A percentile compares a stretch with the other conserved stretches of the same genome.
Evolutionary conservation across 345 rosid genomes (phyloP).

Genomic region (Clausena lansium): DNA sequence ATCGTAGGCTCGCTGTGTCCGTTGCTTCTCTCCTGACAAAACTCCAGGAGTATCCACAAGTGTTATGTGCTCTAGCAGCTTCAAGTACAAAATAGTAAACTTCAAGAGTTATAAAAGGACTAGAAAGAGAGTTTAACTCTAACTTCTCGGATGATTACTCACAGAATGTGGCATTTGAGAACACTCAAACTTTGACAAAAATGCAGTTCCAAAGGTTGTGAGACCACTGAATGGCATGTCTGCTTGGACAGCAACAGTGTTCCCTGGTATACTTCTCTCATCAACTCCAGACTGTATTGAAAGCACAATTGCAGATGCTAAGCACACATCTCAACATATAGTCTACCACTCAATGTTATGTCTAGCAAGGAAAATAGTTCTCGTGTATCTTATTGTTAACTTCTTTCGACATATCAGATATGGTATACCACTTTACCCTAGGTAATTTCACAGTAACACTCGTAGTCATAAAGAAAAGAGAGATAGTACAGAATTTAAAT

Average conservation of each 20-base stretch:
- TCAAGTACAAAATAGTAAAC: conserved; percentile 20
- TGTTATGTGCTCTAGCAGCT: conserved; percentile 90
- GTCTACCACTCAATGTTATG: not conserved
- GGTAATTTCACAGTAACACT: not conserved
- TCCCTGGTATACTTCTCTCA: conserved; percentile 98
- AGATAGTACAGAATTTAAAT: not conserved
- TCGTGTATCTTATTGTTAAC: not conserved
- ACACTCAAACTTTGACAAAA: conserved; percentile 92
- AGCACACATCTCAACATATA: not conserved
- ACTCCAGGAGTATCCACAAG: conserved; percentile 98
- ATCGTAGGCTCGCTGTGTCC: conserved; percentile 84
- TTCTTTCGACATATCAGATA: not conserved
- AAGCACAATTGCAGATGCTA: conserved; percentile 12
- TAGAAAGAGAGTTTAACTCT: conserved; percentile 1
- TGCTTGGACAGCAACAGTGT: conserved; percentile 92
- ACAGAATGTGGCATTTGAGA: conserved; percentile 98
- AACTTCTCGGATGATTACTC: conserved; percentile 23
- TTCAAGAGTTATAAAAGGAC: conserved; percentile 19
- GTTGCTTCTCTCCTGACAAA: conserved; percentile 90
- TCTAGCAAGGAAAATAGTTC: not conserved
- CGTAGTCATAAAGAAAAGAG: not conserved
- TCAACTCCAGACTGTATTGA: conserved; percentile 77
- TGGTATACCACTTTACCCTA: not conserved
- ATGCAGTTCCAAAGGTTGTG: conserved; percentile 87
- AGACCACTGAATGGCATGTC: conserved; percentile 96